Evolutionary conservation across 257 asterid species (phyloP), one percentile per base, ranked within the genome.

Genomic region (Ligustrum vulgare): DNA sequence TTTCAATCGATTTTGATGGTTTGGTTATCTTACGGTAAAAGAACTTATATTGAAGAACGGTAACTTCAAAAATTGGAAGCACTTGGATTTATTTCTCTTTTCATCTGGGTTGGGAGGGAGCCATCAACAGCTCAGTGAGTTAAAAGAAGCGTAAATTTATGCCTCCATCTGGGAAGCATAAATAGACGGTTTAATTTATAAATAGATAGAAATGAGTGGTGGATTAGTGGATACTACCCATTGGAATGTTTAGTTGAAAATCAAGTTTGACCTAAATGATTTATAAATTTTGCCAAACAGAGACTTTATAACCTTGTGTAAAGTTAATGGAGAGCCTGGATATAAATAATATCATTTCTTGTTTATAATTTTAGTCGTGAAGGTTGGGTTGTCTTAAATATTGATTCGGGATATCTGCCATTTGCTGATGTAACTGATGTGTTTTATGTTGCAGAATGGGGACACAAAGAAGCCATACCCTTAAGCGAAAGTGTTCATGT

Each of bases 401-500:
- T 58, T 64, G 43, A 15, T 67, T 16, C 9, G n/a, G 56, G 43
- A 35, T 71, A 66, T 72, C 51, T 75, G 72, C 9, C 12, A 60
- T 23, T 35, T 18, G 12, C 78, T 78, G 49, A 68, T 51, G 13
- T 71, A 18, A 67, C 11, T 31, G 58, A 28, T 65, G 41, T 71
- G n/a, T 23, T 64, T 64, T 32, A 63, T 63, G 58, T 77, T 86
- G 87, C 91, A 87, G 96, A 85, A 45, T 87, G 64, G 69, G 86
- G 85, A 63, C 81, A 89, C 87, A 76, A 79, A 77, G 87, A 88
- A 75, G 66, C 83, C 56, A 62, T 76, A 77, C 84, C 56, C 49
- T 71, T 87, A 12, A 81, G 72, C 28, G 97, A 82, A 51, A 54
- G 45, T 79, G 77, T 83, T 81, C 84, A 87, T 74, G 97, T 90